Evolutionary conservation across 495 filamentous ascomycete species (phyloP), one percentile per base, ranked within the genome.

Genomic region (Aspergillus baeticus): DNA sequence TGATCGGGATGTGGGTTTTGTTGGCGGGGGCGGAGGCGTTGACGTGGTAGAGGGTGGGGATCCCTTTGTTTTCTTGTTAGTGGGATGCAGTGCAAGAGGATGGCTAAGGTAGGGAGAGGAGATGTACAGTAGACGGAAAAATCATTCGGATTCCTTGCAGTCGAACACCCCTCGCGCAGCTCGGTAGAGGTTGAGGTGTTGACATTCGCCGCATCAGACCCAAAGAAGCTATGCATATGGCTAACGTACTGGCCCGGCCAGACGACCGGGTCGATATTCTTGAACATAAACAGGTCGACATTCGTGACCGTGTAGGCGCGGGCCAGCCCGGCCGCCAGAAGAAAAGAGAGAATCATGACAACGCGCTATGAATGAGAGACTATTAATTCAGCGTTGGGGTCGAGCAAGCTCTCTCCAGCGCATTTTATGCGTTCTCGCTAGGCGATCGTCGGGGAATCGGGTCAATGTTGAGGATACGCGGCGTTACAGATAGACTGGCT

Each of bases 191-290:
- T 62, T 15, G 50, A 59, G 6, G 59, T 65, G 45, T 58, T 60
- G 21, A 55, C 50, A 7, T 46, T 65, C 11, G 60, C 48, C 3
- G 63, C 63, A 39, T 65, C 59, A 5, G 59, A 62, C 0, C 63
- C 63, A 47, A 65, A 65, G 57, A 65, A 62, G 41, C 59, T 62
- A 41, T 65, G 63, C 63, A 65, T 65, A 21, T 65, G 63, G 34
- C 59, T 62, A 10, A 51, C 57, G 47, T 65, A 65, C 18, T 60
- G 42, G 5, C 63, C 63, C 8, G 63, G 63, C 2, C 57, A 17
- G 31, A 65, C 49, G 17, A 62, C 46, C 8, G 63, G 59, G 20
- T 65, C 63, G 35, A 65, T 60, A 38, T 65, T 65, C 31, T 65
- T 65, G 38, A 57, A 60, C 63, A 65, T 48, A 10, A 48, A 35